These are phyloP conservation scores for Ascochyta fabae DNA, from an alignment of 2,329 filamentous ascomycete genomes.

Conservation along the genomic window DNA sequence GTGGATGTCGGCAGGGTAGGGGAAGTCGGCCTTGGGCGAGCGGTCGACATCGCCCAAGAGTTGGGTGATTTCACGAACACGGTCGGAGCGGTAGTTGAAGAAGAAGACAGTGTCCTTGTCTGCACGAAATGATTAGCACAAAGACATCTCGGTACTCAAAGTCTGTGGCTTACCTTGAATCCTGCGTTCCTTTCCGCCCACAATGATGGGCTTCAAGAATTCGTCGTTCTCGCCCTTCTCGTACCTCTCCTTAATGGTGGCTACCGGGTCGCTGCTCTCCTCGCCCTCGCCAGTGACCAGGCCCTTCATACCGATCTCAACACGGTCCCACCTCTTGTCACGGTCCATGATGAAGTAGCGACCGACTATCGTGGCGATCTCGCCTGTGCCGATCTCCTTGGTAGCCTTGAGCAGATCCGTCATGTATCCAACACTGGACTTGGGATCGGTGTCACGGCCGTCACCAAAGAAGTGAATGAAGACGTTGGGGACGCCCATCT, in stretches of 20 bases:
- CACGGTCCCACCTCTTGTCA: constrained; percentile 97
- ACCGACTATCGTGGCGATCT: constrained; percentile 91
- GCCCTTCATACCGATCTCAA: constrained; percentile 88
- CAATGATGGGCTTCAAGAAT: constrained; percentile 97
- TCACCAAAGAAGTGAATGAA: constrained; percentile 99
- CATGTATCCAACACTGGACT: constrained; percentile 88
- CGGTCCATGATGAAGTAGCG: constrained; percentile 99
- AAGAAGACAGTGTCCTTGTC: constrained; percentile 96
- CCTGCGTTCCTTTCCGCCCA: constrained; percentile 83
- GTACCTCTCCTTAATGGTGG: constrained; percentile 87
- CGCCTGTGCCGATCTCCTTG: constrained; percentile 83
- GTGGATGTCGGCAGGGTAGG: constrained; percentile 85
- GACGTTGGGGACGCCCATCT: constrained; percentile 83
- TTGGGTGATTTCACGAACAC: constrained; percentile 94
- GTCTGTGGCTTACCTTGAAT: constrained; percentile 70
- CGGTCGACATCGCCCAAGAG: constrained; percentile 91
- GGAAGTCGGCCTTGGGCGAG: constrained; percentile 87
- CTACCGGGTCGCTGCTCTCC: constrained; percentile 80
- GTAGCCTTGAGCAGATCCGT: constrained; percentile 80
- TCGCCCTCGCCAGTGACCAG: constrained; percentile 87
- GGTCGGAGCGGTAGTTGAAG: constrained; percentile 99
- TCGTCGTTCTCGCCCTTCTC: constrained; percentile 90
- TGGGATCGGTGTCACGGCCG: constrained; percentile 96
- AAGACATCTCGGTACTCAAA: constrained; percentile 39
- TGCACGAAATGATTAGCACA: constrained; percentile 48